Evolutionary conservation across 2,329 filamentous ascomycete genomes (phyloP).

Genomic region (Sclerotinia glacialis): DNA sequence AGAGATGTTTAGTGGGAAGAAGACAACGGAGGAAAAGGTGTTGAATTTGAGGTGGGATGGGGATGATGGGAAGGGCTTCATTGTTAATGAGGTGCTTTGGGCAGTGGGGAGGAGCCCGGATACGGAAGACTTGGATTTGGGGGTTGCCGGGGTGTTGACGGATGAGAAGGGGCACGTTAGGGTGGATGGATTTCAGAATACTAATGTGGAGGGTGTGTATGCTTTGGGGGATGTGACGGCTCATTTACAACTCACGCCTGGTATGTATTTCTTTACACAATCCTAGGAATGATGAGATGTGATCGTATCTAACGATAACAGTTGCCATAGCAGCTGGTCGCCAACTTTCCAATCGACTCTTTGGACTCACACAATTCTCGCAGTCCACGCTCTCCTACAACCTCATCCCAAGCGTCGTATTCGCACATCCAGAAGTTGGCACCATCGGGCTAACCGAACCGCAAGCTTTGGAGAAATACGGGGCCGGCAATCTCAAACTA

Average conservation of each 20-base stretch:
- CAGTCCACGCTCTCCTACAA: constrained; percentile 47
- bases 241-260: constrained; percentile 50
- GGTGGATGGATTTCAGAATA: constrained; percentile 52
- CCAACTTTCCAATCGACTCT: constrained; percentile 49
- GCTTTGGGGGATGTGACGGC: constrained; percentile 52
- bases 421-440: constrained; percentile 50
- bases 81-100: constrained; percentile 51
- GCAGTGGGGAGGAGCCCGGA: constrained; percentile 49
- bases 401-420: constrained; percentile 53
- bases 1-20: constrained; percentile 34
- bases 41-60: constrained; percentile 44
- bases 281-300: background rate
- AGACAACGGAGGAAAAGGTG: constrained; percentile 44
- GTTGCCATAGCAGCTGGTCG: constrained; percentile 52
- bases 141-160: constrained; percentile 44
- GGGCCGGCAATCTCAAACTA: constrained; percentile 49
- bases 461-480: constrained; percentile 46
- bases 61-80: constrained; percentile 44
- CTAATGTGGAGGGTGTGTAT: constrained; percentile 47
- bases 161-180: constrained; percentile 43
- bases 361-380: constrained; percentile 46
- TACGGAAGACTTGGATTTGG: constrained; percentile 44
- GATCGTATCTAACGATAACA: constrained; percentile 25
- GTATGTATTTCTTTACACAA: constrained; percentile 35
- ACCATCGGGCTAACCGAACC: constrained; percentile 50